Percentiles rank a stretch among this genome's conserved stretches.
Evolutionary conservation across 2,329 filamentous ascomycete genomes (phyloP).

Genomic region (Aspergillus glaucus): DNA sequence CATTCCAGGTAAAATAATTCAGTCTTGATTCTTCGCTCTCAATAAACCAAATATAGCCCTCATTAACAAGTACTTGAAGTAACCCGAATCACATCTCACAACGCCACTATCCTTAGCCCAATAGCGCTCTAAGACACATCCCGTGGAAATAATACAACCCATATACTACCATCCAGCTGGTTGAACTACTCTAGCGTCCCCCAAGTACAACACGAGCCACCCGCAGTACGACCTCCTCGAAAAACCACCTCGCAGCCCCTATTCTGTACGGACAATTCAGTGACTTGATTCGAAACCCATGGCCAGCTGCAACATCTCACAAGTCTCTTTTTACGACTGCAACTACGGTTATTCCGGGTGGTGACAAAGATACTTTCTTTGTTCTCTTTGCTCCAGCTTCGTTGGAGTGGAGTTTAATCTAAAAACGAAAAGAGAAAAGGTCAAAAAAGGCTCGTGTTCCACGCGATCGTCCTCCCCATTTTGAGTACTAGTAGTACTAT

Average conservation of each 20-base stretch:
- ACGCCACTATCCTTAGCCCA: not conserved
- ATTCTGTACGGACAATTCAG: not conserved
- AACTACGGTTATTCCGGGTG: not conserved
- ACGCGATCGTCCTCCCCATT: too few species aligned
- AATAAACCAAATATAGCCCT: not conserved
- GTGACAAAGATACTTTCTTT: not conserved
- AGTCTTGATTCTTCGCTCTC: not conserved
- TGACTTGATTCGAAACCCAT: not conserved
- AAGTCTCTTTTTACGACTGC: not conserved
- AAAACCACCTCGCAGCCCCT: not conserved
- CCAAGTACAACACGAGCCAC: not conserved
- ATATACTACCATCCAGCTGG: not conserved
- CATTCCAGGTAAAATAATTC: not conserved
- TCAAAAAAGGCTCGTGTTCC: too few species aligned
- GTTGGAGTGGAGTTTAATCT: not conserved
- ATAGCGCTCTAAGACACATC: too few species aligned
- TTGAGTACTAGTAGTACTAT: too few species aligned
- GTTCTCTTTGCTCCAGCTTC: not conserved
- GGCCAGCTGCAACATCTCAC: not conserved
- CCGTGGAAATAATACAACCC: not conserved
- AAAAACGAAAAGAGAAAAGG: not conserved
- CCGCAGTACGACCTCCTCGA: not conserved
- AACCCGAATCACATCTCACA: not conserved
- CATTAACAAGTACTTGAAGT: not conserved
- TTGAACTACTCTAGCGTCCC: not conserved